A percentile compares a stretch with the other conserved stretches of the same genome.
Conservation (phyloP, 2,329 filamentous ascomycete genomes). For the Fusarium falciforme region DNA sequence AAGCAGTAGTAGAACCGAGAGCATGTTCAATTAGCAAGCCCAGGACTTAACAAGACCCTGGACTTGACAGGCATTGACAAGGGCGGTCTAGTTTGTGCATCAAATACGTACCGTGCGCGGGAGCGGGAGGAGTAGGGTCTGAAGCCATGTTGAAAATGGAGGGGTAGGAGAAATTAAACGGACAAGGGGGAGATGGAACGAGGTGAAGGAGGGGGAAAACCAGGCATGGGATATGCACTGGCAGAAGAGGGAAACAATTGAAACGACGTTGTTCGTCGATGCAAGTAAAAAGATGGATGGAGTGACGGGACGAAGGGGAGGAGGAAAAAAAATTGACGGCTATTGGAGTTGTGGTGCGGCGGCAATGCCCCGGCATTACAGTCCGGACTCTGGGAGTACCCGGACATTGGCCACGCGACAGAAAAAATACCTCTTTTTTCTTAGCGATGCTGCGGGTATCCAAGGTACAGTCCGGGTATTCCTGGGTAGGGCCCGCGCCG, state of each 20-base stretch:
- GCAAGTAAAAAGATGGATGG: conserved; percentile 18
- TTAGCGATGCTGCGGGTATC: background rate
- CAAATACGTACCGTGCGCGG: conserved; percentile 42
- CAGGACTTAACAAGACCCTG: conserved; percentile 16
- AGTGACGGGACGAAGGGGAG: conserved; percentile 39
- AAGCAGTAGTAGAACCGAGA: background rate
- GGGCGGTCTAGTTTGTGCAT: conserved; percentile 34
- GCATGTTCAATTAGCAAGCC: conserved; percentile 7
- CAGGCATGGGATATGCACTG: conserved; percentile 45
- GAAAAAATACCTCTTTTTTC: conserved; percentile 23
- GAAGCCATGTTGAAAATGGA: conserved; percentile 48
- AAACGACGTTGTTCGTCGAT: conserved; percentile 36
- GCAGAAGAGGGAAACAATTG: conserved; percentile 40
- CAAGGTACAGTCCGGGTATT: conserved; percentile 31
- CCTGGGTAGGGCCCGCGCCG: conserved; percentile 1
- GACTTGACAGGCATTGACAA: conserved; percentile 30
- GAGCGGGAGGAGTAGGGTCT: conserved; percentile 44
- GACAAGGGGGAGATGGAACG: conserved; percentile 21
- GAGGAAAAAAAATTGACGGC: conserved; percentile 47
- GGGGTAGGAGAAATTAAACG: conserved; percentile 30
- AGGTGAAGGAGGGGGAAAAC: conserved; percentile 27
- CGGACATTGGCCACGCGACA: conserved; percentile 24
- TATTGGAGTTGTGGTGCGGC: conserved; percentile 38
- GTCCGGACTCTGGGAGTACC: conserved; percentile 25
- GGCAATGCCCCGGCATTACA: conserved; percentile 45